These are phyloP conservation scores for Pholiota conissans DNA, from an alignment of 768 basidiomycete genomes.

Conservation along the genomic window DNA sequence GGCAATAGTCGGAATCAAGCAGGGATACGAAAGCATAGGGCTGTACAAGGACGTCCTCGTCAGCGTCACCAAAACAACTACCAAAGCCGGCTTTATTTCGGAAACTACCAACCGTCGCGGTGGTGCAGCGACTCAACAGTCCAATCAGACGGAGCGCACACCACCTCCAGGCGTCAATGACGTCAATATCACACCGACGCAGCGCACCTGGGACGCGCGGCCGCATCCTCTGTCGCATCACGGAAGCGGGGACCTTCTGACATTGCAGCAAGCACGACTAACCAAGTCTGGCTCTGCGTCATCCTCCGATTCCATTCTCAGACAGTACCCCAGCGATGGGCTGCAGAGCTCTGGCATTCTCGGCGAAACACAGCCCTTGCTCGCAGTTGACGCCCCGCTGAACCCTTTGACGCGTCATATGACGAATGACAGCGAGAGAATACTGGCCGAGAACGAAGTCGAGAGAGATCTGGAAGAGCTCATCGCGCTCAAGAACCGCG, in stretches of 20 bases:
- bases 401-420: constrained; percentile 10
- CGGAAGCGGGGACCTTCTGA: neutral
- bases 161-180: neutral
- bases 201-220: constrained; percentile 7
- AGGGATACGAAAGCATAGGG: constrained; percentile 68
- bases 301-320: constrained; percentile 3
- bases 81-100: constrained; percentile 12
- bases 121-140: neutral
- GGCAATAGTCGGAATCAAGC: constrained; percentile 59
- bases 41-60: constrained; percentile 74
- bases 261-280: neutral
- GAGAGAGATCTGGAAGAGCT: constrained; percentile 70
- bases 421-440: constrained; percentile 19
- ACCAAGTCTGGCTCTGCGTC: constrained; percentile 15
- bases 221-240: neutral
- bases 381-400: constrained; percentile 7
- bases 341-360: neutral
- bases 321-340: neutral
- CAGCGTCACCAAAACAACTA: constrained; percentile 27
- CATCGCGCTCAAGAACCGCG: constrained; percentile 59
- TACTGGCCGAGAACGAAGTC: constrained; percentile 37
- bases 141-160: neutral
- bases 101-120: neutral
- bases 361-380: constrained; percentile 39
- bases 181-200: constrained; percentile 13